Evolutionary conservation across 1,284 basidiomycete species (phyloP), one percentile per base, ranked within the genome.

Genomic region (Puccinia horiana): DNA sequence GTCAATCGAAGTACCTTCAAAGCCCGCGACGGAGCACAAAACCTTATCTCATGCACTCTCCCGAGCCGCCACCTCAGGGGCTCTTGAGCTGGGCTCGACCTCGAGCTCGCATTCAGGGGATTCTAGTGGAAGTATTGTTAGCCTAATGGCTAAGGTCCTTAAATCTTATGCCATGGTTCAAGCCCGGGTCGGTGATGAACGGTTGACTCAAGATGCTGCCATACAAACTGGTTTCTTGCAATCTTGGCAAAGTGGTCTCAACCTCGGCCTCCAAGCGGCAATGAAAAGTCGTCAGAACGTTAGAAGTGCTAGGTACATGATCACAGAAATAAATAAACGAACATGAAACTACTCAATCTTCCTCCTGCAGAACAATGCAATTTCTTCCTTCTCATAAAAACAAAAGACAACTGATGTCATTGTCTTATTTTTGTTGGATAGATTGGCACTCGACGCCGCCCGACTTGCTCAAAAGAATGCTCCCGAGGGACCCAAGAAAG

Each of bases 21-120:
- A 90, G 1, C 89, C 89, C 5, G 88, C 89, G 18, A 86, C 88
- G 2, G 91, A 91, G 85, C 94, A 94, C 89, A 98, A 98, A 91
- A 99, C 96, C 1, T 92, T 99, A 70, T 93, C 95, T 2, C 96
- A 98, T 87, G 96, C 97, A 0, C 90, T 98, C 79, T 91, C 91
- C 35, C 92, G 96, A 70, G 93, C 95, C 0, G 91, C 95, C 0
- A 91, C 92, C 76, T 87, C 89, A 4, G 93, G 93, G 0, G 92
- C 93, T 6, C 88, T 89, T 4, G 88, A 89, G 12, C 87, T 93
- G 35, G 84, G 49, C 11, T 67, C 61, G 2, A 63, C 89, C 11
- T 42, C 73, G 26, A 63, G 18, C 26, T 42, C 29, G 29, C 20
- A 12, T 65, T n/a, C 54, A 69, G 69, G 8, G 83, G 86, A 26